Base-by-base conservation (phyloP, 1,284 basidiomycete species). In the Microbotryum intermedium region DNA sequence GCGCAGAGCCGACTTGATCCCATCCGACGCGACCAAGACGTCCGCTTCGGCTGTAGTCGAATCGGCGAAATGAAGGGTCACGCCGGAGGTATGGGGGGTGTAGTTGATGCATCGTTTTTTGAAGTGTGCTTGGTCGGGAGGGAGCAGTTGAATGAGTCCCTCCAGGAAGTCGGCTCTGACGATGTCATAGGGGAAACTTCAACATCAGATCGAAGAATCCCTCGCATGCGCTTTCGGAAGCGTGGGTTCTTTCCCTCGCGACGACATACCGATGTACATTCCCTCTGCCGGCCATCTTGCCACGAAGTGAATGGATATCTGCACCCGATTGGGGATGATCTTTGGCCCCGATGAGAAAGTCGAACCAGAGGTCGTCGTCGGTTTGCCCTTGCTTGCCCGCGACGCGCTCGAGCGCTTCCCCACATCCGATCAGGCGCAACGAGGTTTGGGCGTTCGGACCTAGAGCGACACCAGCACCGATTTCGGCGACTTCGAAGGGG, bases 11-110 rank as follows among this genome's bases (percentile, higher is more conserved):
- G 66, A 69, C 57, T 74, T 73, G 55, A 74, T 72, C 0, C 73
- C 73, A 50, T 74, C 73, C 26, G 61, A 69, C 8, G 69, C 70
- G 43, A 74, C 65, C 18, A 73, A 62, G n/a, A 74, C 53, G 53
- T 74, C 72, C 0, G 66, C 61, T 26, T 67, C 57, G 23, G 43
- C 39, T 2, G 25, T 30, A 13, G 57, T 55, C 13, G 52, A 51
- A 18, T 56, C 57, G 11, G 53, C 46, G 42, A 63, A 62, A 21
- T 60, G 34, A 28, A 61, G 58, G 10, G 61, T 59, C 8, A 67
- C 62, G 16, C 66, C 60, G 9, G 30, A 44, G 18, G 23, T 13
- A 42, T 55, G 55, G n/a, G 63, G 50, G 1, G 45, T 57, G 51
- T 63, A 66, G 45, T 42, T 45, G 13, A 44, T 29, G 26, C 25